phyloP scores from a whole-genome alignment of 2,329 filamentous ascomycete genomes.

The Penicillium sp. region DNA sequence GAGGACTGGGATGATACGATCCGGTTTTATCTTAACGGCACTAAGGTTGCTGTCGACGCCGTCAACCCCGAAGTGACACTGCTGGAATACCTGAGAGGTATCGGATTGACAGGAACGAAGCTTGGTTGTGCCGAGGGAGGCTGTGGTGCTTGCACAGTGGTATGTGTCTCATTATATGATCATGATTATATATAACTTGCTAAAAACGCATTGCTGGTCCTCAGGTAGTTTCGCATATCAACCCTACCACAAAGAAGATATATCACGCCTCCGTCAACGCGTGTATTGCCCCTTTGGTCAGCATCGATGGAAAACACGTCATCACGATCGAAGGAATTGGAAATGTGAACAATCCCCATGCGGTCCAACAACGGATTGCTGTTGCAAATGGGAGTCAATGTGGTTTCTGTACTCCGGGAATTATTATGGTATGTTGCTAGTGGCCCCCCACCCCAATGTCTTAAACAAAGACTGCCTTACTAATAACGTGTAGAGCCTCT shows the following conservation, averaged over 20 bases:
- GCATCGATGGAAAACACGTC: slow-evolving; percentile 95
- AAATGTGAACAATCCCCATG: slow-evolving; percentile 81
- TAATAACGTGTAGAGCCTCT: slow-evolving; percentile 65
- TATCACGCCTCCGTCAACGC: slow-evolving; percentile 98
- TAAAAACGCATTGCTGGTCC: slow-evolving; percentile 5
- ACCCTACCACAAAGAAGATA: slow-evolving; percentile 86
- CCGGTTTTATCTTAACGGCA: slow-evolving; percentile 92
- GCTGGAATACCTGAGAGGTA: slow-evolving; percentile 87
- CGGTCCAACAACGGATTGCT: slow-evolving; percentile 86
- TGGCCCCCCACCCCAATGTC: background rate
- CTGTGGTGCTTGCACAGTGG: slow-evolving; percentile 93
- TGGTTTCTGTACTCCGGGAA: slow-evolving; percentile 94
- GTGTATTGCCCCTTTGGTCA: slow-evolving; percentile 87
- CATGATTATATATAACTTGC: slow-evolving; percentile 10
- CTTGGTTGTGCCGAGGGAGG: slow-evolving; percentile 95
- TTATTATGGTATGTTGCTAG: slow-evolving; percentile 69
- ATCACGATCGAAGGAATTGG: slow-evolving; percentile 97
- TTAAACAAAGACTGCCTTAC: slow-evolving; percentile 2
- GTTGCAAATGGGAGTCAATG: slow-evolving; percentile 91
- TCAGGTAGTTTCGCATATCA: slow-evolving; percentile 82
- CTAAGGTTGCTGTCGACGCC: slow-evolving; percentile 79
- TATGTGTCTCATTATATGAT: slow-evolving; percentile 28
- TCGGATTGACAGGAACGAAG: slow-evolving; percentile 94
- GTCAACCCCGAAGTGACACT: slow-evolving; percentile 90
- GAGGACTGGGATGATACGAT: slow-evolving; percentile 82